A percentile compares a stretch with the other conserved stretches of the same genome.
phyloP scores from a whole-genome alignment of 2,329 filamentous ascomycete genomes.

The Epichloe glyceriae region DNA sequence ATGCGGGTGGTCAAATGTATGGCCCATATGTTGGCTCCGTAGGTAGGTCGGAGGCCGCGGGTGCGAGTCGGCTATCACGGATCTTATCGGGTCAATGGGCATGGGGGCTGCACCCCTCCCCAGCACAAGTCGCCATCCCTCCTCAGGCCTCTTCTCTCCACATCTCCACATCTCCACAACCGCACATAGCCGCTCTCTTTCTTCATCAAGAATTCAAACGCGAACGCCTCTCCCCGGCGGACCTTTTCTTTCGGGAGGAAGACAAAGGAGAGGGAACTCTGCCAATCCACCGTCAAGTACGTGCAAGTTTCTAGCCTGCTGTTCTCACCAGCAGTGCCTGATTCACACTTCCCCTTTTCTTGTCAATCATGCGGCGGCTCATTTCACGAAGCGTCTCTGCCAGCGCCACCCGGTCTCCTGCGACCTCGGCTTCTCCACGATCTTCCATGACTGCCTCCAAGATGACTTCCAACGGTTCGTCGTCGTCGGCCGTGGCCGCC shows the following conservation, averaged over 20 bases:
- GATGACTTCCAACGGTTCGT: constrained; percentile 21
- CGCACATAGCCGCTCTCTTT: constrained; percentile 3
- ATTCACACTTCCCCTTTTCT: neutral
- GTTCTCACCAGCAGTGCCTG: neutral
- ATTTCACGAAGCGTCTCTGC: constrained; percentile 26
- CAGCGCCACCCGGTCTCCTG: constrained; percentile 21
- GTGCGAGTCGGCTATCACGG: constrained; percentile 6
- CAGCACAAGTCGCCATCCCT: too few relatives aligned
- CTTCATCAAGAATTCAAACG: constrained; percentile 1
- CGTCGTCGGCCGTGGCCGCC: constrained; percentile 25
- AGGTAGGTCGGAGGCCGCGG: neutral
- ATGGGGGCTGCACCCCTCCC: neutral
- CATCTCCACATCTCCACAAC: constrained; percentile 1
- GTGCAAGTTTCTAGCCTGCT: constrained; percentile 2
- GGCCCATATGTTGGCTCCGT: too few relatives aligned
- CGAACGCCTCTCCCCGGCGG: neutral
- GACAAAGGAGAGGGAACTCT: neutral
- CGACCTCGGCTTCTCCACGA: constrained; percentile 13
- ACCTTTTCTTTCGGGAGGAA: neutral
- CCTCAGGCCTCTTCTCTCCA: neutral
- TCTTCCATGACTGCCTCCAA: constrained; percentile 17
- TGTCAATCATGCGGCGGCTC: constrained; percentile 31
- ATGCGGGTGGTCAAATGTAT: too few relatives aligned
- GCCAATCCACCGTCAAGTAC: constrained; percentile 1
- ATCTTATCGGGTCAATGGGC: constrained; percentile 9